Base-by-base conservation (phyloP, 2,329 filamentous ascomycete species). In the Aspergillus sp. region DNA sequence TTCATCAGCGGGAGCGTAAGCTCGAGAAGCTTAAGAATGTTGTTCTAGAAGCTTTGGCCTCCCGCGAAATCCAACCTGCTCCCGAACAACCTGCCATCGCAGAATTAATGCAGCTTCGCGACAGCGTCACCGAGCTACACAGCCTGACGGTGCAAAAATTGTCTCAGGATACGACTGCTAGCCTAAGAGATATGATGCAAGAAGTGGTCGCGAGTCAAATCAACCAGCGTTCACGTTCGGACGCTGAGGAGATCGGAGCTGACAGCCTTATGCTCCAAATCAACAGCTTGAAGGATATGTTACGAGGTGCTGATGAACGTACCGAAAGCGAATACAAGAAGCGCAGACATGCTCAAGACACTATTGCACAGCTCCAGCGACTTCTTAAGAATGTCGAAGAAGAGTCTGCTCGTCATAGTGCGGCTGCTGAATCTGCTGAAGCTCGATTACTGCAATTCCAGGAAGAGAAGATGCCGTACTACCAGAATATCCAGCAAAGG, bases 1-100 rank as follows among this genome's bases (percentile, higher is more conserved):
- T 85, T 56, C 69, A 70, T 32, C 71, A 70, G 60, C 84, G 88
- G 60, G 91, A 96, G 68, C 87, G 88, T 66, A 91, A 86, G 65
- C 74, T 93, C 66, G 92, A 97, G 57, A 91, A 93, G 71, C 91
- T 99, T 62, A 80, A 88, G 53, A 78, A 80, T 22, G 85, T 80
- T 26, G 76, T 93, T 32, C 73, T 90, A 17, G 85, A 90, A 66
- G 89, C 88, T 4, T 76, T 96, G 32, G 75, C 78, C 50, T 71
- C 77, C 54, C 78, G 81, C 48, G 72, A 74, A 18, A 56, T 66
- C 48, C 64, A 69, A n/a, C 65, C 66, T 11, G 59, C 56, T 34
- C 58, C 59, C 24, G 63, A 66, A 24, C 63, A 70, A 38, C 66
- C 70, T 15, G 66, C 68, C 30, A 64, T 68, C 32, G 58, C 71